Percentiles rank a stretch among this genome's conserved stretches.
Evolutionary conservation across 768 basidiomycete genomes (phyloP).

Genomic region (Lentinula sp.): DNA sequence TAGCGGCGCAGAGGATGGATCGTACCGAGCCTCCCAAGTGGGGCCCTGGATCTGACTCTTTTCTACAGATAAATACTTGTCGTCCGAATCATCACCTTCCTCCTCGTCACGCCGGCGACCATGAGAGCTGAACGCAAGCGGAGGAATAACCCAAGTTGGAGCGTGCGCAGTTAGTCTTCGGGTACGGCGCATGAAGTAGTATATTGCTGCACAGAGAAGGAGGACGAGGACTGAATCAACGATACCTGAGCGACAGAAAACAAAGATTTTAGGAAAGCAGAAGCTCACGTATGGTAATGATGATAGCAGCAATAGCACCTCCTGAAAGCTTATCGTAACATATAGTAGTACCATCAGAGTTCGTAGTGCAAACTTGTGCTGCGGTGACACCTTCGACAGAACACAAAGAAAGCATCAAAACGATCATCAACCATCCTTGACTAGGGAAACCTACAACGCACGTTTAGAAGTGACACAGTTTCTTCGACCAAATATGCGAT

Average conservation of each 20-base stretch:
- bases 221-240: neutral
- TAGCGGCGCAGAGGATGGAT: neutral
- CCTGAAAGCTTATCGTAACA: slow-evolving; percentile 4
- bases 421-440: neutral
- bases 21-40: neutral
- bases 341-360: neutral
- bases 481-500: neutral
- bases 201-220: neutral
- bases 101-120: neutral
- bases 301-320: neutral
- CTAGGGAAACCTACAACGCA: neutral
- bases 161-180: neutral
- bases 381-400: neutral
- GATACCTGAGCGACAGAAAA: neutral
- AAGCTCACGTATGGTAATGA: neutral
- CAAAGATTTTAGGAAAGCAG: neutral
- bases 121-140: neutral
- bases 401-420: neutral
- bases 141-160: neutral
- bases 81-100: neutral
- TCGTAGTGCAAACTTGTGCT: neutral
- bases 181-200: neutral
- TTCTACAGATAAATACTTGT: slow-evolving; percentile 3
- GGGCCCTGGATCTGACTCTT: neutral
- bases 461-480: neutral